A percentile compares a stretch with the other conserved stretches of the same genome.
phyloP scores from a whole-genome alignment of 805 yeast genomes.

The Cephaloascus albidus region DNA sequence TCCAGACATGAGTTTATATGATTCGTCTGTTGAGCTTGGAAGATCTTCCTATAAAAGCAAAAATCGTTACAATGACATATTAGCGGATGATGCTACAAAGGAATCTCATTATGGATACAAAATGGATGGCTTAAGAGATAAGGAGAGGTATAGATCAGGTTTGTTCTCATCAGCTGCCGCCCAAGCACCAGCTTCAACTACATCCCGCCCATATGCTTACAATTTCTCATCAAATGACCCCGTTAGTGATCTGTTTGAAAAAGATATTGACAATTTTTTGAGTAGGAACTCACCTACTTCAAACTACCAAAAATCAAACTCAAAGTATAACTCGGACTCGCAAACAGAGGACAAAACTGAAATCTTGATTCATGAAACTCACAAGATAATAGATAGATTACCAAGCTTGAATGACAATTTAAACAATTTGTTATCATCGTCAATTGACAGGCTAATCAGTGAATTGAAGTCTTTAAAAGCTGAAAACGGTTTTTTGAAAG shows the following conservation, averaged over 20 bases:
- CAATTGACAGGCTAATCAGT: conserved; percentile 16
- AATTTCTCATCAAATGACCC: background rate
- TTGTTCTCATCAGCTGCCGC: background rate
- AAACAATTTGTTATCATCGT: conserved; percentile 14
- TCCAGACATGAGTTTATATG: background rate
- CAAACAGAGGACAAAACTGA: conserved; percentile 9
- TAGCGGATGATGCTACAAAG: background rate
- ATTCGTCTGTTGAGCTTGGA: background rate
- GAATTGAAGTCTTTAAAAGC: conserved; percentile 6
- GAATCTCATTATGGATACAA: background rate
- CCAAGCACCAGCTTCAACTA: background rate
- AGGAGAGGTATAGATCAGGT: background rate
- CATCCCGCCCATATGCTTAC: background rate
- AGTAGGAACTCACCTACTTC: background rate
- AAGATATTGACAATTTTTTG: background rate
- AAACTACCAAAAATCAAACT: background rate
- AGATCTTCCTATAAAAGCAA: background rate
- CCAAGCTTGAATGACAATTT: conserved; percentile 19
- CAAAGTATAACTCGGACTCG: background rate
- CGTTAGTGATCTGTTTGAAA: background rate
- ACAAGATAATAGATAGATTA: conserved; percentile 14
- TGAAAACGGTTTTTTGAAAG: conserved; percentile 1
- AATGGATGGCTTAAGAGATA: background rate
- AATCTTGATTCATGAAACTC: conserved; percentile 17
- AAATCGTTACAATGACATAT: background rate